A percentile compares a stretch with the other conserved stretches of the same genome.
phyloP scores from a whole-genome alignment of 2,329 filamentous ascomycete species.

The Botrytis cinerea region DNA sequence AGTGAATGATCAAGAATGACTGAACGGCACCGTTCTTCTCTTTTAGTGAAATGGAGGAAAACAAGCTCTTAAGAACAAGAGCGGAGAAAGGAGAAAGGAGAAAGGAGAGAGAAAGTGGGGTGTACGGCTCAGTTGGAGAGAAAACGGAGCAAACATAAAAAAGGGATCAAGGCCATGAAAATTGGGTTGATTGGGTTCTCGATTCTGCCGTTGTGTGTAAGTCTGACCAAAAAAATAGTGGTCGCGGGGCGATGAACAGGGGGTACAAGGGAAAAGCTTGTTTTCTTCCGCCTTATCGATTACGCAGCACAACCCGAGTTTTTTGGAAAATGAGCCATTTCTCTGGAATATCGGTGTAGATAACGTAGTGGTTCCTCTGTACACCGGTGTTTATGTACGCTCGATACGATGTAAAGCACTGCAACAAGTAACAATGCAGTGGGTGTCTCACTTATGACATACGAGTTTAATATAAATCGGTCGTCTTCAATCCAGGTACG shows the following conservation, averaged over 20 bases:
- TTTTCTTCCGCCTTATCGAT: slow-evolving; percentile 19
- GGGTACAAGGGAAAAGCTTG: slow-evolving; percentile 4
- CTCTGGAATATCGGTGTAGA: neutral
- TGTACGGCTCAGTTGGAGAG: neutral
- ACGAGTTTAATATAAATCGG: neutral
- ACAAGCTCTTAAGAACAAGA: neutral
- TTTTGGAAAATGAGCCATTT: neutral
- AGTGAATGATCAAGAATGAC: slow-evolving; percentile 4
- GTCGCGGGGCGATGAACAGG: neutral
- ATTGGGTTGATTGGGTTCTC: neutral
- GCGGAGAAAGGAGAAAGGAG: slow-evolving; percentile 4
- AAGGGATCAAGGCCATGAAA: neutral
- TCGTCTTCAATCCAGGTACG: neutral
- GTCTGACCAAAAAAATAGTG: neutral
- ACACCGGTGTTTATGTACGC: neutral
- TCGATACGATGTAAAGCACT: neutral
- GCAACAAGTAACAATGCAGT: neutral
- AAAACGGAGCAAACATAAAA: neutral
- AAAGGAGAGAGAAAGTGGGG: neutral
- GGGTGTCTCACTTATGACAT: neutral
- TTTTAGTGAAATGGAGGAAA: neutral
- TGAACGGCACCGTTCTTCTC: neutral
- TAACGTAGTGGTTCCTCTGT: neutral
- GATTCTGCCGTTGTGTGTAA: slow-evolving; percentile 3
- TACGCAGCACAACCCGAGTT: slow-evolving; percentile 4